These are phyloP conservation scores for Rhytidiadelphus loreus DNA, from an alignment of 225 moss, liverwort and hornwort genomes.

Conservation along the genomic window DNA sequence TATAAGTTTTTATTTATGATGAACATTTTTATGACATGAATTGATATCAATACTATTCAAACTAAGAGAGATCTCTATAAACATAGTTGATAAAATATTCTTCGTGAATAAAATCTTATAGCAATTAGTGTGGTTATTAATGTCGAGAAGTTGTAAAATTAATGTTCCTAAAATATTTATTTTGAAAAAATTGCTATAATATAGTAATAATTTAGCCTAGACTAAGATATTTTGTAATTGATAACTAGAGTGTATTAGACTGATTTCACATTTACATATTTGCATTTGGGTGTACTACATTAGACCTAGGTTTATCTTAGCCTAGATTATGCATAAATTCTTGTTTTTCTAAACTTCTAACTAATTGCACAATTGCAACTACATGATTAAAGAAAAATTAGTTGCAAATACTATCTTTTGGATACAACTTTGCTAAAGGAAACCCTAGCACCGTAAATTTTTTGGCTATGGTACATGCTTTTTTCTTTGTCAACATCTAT, in stretches of 20 bases:
- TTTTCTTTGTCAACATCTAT: too few relatives aligned
- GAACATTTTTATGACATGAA: too few relatives aligned
- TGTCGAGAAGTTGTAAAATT: too few relatives aligned
- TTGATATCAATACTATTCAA: too few relatives aligned
- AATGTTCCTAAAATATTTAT: too few relatives aligned
- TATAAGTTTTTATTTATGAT: too few relatives aligned
- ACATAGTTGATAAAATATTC: neutral
- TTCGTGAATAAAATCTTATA: neutral
- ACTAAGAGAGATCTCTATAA: neutral
- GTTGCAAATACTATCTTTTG: too few relatives aligned
- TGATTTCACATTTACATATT: fast-evolving
- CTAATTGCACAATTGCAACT: neutral
- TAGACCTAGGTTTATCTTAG: neutral
- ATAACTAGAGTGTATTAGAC: neutral
- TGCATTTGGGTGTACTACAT: fast-evolving
- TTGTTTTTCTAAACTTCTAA: neutral
- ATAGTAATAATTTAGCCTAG: neutral
- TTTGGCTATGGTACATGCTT: too few relatives aligned
- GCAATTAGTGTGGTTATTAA: neutral
- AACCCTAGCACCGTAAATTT: neutral
- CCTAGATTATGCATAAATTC: fast-evolving
- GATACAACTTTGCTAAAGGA: neutral
- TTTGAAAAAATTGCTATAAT: neutral
- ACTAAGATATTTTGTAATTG: neutral
- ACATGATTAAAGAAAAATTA: fast-evolving